These are phyloP conservation scores for Closterium sp. DNA, from an alignment of 139 green algal genomes.

Conservation along the genomic window DNA sequence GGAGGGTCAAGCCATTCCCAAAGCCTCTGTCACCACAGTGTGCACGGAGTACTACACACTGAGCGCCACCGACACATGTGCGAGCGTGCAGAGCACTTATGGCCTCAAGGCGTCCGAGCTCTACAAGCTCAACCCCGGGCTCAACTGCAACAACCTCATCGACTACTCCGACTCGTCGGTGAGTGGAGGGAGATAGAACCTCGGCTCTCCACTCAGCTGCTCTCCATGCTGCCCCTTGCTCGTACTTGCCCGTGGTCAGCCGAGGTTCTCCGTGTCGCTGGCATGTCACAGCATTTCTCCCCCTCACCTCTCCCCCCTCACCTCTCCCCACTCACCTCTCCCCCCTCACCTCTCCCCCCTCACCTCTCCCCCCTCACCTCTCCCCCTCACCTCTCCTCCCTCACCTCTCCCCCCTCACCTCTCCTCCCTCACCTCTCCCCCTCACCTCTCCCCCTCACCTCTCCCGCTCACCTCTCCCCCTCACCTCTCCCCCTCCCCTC, in stretches of 20 bases:
- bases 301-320: too few relatives aligned
- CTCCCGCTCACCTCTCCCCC: neutral
- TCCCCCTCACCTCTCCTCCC: neutral
- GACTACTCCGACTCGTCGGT: too few relatives aligned
- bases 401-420: neutral
- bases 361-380: too few relatives aligned
- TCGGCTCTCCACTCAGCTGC: too few relatives aligned
- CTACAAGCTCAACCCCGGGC: neutral
- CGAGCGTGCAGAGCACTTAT: neutral
- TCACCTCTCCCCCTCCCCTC: neutral
- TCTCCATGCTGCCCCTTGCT: neutral
- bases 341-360: neutral
- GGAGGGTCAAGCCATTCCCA: too few relatives aligned
- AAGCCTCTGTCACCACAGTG: too few relatives aligned
- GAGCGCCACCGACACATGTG: conserved; percentile 5
- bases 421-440: neutral
- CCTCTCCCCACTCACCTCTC: too few relatives aligned
- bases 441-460: neutral
- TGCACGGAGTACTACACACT: too few relatives aligned
- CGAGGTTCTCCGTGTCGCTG: too few relatives aligned
- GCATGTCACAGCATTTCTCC: too few relatives aligned
- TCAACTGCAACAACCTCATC: too few relatives aligned
- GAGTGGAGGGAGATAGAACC: too few relatives aligned
- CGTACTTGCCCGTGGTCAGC: neutral
- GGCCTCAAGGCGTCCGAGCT: neutral